Evolutionary conservation across 768 basidiomycete genomes (phyloP).

Genomic region (Tylopilus vinaceipallidus): DNA sequence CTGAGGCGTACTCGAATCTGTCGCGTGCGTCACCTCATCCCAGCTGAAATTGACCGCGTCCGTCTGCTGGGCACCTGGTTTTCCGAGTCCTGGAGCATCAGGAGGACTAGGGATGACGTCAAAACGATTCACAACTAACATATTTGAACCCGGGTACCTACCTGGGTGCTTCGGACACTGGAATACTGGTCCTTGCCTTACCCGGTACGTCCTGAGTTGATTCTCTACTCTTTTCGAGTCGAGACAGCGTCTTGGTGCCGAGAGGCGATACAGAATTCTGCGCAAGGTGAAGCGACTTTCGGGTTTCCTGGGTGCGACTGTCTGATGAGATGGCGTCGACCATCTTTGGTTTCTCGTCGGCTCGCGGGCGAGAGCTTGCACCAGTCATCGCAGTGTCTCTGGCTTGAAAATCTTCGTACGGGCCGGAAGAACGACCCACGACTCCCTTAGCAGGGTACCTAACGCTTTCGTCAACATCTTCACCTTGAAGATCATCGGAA

Average conservation of each 20-base stretch:
- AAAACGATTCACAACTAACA: too few relatives aligned
- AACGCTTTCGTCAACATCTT: constrained; percentile 3
- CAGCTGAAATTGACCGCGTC: not conserved
- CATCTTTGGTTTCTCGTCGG: not conserved
- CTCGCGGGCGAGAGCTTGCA: not conserved
- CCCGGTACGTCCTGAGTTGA: not conserved
- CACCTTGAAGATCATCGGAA: not conserved
- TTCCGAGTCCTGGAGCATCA: not conserved
- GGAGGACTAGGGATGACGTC: constrained; percentile 5
- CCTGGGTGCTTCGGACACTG: not conserved
- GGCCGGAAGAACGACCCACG: not conserved
- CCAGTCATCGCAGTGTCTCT: not conserved
- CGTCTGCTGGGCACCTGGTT: not conserved
- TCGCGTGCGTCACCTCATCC: not conserved
- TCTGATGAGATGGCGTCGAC: not conserved
- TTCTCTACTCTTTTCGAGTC: not conserved
- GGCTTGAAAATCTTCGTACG: not conserved
- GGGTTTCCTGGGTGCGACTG: not conserved
- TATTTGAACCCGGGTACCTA: constrained; percentile 2
- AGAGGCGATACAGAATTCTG: not conserved
- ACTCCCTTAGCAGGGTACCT: not conserved
- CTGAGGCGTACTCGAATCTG: not conserved
- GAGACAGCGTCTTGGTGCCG: not conserved
- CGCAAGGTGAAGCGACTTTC: not conserved
- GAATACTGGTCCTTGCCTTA: not conserved